phyloP scores from a whole-genome alignment of 23 red algal genomes.

The Gracilaria vermiculophylla region DNA sequence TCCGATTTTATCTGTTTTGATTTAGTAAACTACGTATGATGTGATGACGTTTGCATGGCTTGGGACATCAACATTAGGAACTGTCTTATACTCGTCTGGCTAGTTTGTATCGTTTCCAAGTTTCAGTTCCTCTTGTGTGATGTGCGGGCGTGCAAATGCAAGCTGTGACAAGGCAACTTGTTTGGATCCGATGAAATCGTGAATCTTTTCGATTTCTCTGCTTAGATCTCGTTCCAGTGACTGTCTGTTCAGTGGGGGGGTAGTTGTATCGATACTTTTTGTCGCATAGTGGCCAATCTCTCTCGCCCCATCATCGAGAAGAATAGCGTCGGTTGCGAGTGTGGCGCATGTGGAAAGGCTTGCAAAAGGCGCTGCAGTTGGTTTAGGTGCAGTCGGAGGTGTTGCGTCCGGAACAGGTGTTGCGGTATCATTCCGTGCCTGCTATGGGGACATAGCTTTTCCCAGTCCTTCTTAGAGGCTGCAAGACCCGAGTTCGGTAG shows the following conservation, averaged over 20 bases:
- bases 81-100: constrained; percentile 10
- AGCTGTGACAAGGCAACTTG: neutral
- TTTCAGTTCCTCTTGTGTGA: neutral
- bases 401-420: neutral
- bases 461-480: constrained; percentile 35
- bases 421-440: neutral
- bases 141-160: neutral
- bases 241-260: neutral
- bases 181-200: neutral
- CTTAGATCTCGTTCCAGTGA: neutral
- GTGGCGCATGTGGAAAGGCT: no score
- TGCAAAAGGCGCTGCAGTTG: no score
- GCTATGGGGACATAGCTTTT: neutral
- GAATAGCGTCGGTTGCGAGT: no score
- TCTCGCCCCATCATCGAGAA: no score
- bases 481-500: constrained; percentile 10
- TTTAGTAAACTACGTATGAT: constrained; percentile 42
- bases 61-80: neutral
- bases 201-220: neutral
- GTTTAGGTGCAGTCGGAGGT: no score
- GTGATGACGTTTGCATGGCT: constrained; percentile 3
- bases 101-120: neutral
- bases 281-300: neutral
- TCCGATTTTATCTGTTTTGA: constrained; percentile 16
- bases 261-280: no score